Evolutionary conservation across 2,329 filamentous ascomycete genomes (phyloP), one percentile per base, ranked within the genome.

Genomic region (Botrytis paeoniae): DNA sequence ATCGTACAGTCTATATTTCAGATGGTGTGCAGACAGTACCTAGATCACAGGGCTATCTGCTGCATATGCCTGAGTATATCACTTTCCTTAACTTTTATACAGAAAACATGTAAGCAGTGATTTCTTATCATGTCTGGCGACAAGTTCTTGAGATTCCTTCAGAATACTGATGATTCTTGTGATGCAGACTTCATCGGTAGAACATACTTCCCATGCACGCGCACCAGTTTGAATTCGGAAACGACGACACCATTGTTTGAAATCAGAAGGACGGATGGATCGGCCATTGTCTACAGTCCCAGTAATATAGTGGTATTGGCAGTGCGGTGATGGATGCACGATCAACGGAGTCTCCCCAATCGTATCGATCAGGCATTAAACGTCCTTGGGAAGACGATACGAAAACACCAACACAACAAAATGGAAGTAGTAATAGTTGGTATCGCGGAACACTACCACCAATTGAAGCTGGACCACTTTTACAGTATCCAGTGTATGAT

Each of bases 221-320:
- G 20, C 10, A 45, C 57, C 32, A 29, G 39, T 39, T 69, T 41
- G 18, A 69, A 43, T 39, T 69, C 54, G 22, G 57, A 18, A 45
- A 22, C 32, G 48, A 69, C 41, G 25, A 48, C 14, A 41, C 39
- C 29, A 39, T 48, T 41, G 48, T 25, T 22, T 37, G 35, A 61
- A 32, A 45, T 68, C 60, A 32, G 85, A 29, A 65, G 84, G 82
- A 35, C 85, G 76, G 68, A 78, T 79, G 77, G 78, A 79, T 76
- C 75, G 75, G 64, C 65, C 73, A 71, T 65, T 75, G 62, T 57
- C 76, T 59, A 70, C 71, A 70, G 72, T 73, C 63, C 75, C 72
- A 77, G 72, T 74, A 77, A 76, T 71, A 77, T 74, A 76, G 68
- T 75, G 76, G 78, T 69, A 35, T 65, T 74, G 74, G 73, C 61